Percentiles rank a stretch among this genome's conserved stretches.
Evolutionary conservation across 169 alveolate genomes (phyloP).

Genomic region (Cryptosporidium sp.): DNA sequence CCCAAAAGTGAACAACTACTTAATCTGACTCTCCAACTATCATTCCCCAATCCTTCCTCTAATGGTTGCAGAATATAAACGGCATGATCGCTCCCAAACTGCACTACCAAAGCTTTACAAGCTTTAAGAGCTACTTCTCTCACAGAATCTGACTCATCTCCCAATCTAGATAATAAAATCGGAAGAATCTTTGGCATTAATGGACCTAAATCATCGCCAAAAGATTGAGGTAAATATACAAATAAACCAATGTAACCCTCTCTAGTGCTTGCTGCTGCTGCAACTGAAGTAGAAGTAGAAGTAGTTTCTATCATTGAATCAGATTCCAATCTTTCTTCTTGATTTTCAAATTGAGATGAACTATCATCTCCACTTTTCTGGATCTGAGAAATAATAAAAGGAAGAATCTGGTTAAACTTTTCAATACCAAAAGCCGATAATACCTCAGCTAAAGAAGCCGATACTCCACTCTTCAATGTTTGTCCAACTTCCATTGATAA

Average conservation of each 20-base stretch:
- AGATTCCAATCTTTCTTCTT: neutral
- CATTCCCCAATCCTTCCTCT: conserved; percentile 79
- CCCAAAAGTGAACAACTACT: conserved; percentile 82
- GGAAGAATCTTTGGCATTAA: conserved; percentile 79
- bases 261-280: conserved; percentile 9
- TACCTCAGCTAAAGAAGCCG: conserved; percentile 73
- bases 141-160: conserved; percentile 78
- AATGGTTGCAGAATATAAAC: conserved; percentile 81
- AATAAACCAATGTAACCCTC: conserved; percentile 85
- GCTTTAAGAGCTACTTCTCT: conserved; percentile 83
- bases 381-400: conserved; percentile 50
- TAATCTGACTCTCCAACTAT: conserved; percentile 80
- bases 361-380: neutral
- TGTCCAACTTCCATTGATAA: conserved; percentile 52
- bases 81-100: conserved; percentile 83
- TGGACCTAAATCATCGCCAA: conserved; percentile 75
- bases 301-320: neutral
- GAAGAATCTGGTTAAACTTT: conserved; percentile 52
- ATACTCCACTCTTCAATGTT: conserved; percentile 65
- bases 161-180: conserved; percentile 78
- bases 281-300: neutral
- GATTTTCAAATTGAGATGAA: neutral
- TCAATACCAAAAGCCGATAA: conserved; percentile 66
- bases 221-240: conserved; percentile 81
- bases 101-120: conserved; percentile 77